These are phyloP conservation scores for Hygrophoropsis aurantiaca DNA, from an alignment of 768 basidiomycete species.

Conservation along the genomic window DNA sequence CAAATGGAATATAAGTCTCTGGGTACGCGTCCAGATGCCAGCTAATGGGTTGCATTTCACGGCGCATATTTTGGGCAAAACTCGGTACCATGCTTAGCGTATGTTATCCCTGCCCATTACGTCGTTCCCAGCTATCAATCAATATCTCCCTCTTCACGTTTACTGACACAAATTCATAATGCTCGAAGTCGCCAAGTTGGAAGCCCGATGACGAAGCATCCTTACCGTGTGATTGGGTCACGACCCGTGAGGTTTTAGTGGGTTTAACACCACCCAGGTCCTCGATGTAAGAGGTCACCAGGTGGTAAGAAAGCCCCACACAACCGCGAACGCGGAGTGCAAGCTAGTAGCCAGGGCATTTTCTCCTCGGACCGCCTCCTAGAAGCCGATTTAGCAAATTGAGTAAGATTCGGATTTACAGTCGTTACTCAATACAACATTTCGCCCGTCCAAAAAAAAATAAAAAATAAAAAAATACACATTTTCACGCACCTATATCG, in stretches of 20 bases:
- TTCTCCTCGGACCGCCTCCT: background rate
- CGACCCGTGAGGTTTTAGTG: constrained; percentile 31
- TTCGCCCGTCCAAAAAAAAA: constrained; percentile 4
- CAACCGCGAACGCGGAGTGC: background rate
- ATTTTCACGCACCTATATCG: too few species aligned
- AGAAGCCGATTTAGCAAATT: constrained; percentile 1
- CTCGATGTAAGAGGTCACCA: background rate
- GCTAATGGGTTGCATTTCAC: too few species aligned
- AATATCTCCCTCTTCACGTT: constrained; percentile 13
- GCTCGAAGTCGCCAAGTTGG: constrained; percentile 20
- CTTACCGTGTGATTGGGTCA: constrained; percentile 18
- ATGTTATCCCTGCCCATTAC: too few species aligned
- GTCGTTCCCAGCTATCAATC: constrained; percentile 10
- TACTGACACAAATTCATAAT: constrained; percentile 5
- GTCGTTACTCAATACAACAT: constrained; percentile 1
- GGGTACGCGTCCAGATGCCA: too few species aligned
- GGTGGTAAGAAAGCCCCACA: constrained; percentile 1
- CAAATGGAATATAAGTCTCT: too few species aligned
- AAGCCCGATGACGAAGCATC: constrained; percentile 10
- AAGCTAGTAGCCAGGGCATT: background rate
- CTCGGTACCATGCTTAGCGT: too few species aligned
- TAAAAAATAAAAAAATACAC: too few species aligned
- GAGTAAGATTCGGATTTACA: background rate
- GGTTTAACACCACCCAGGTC: constrained; percentile 19
- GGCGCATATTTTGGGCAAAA: too few species aligned